A percentile compares a stretch with the other conserved stretches of the same genome.
Evolutionary conservation across 495 filamentous ascomycete species (phyloP).

Genomic region (Platismatia glauca): DNA sequence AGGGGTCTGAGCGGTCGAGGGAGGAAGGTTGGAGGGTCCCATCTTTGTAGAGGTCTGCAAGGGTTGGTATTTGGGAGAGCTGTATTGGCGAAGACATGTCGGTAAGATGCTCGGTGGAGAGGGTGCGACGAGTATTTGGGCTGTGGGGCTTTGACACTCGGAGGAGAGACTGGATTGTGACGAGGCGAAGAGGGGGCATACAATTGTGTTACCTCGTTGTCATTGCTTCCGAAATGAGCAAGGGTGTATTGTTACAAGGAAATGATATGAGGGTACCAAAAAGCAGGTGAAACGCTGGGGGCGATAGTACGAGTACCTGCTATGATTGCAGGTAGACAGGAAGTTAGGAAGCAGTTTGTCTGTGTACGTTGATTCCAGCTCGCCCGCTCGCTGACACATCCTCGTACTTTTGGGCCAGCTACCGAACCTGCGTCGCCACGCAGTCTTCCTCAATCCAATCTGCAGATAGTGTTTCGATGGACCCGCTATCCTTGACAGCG

Average conservation of each 20-base stretch:
- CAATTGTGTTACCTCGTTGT: background rate
- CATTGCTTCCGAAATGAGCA: background rate
- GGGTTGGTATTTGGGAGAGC: conserved; percentile 55
- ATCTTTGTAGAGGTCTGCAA: conserved; percentile 51
- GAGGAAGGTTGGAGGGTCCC: conserved; percentile 28
- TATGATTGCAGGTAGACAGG: too few relatives aligned
- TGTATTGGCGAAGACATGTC: conserved; percentile 13
- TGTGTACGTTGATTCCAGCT: too few relatives aligned
- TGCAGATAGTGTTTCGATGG: too few relatives aligned
- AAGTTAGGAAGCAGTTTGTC: too few relatives aligned
- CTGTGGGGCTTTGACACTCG: background rate
- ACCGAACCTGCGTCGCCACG: too few relatives aligned
- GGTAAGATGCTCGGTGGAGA: background rate
- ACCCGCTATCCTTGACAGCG: too few relatives aligned
- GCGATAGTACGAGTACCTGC: too few relatives aligned
- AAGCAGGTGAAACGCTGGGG: too few relatives aligned
- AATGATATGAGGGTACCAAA: too few relatives aligned
- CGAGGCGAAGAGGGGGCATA: background rate
- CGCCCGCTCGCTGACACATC: too few relatives aligned
- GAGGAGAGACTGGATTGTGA: background rate
- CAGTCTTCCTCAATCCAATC: too few relatives aligned
- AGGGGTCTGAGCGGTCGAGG: conserved; percentile 16
- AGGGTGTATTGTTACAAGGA: background rate
- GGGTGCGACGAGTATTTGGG: background rate
- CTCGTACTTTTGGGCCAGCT: too few relatives aligned